Percentiles rank a stretch among this genome's conserved stretches.
Conservation (phyloP, 306 rosid species). For the Boehmeria nivea region DNA sequence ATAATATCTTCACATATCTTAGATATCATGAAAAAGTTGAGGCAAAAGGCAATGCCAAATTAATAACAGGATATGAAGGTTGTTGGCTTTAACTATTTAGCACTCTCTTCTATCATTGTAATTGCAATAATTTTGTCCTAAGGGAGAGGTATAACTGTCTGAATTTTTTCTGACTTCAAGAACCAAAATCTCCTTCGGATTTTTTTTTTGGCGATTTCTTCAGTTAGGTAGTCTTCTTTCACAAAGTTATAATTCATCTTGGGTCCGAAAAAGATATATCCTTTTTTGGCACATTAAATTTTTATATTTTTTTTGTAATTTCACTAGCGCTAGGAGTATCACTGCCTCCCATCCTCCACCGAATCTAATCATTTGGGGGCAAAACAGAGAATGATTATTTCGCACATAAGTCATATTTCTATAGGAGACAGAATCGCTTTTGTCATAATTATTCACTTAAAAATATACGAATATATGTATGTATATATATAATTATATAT, state of each 20-base stretch:
- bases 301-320: too few species aligned
- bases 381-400: not conserved
- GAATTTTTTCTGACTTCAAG: slow-evolving; percentile 10
- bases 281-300: not conserved
- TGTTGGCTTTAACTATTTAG: not conserved
- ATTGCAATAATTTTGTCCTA: slow-evolving; percentile 10
- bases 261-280: slow-evolving; percentile 2
- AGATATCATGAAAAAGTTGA: not conserved
- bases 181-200: too few species aligned
- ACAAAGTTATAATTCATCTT: not conserved
- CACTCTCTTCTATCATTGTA: slow-evolving; percentile 14
- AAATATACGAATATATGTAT: not conserved
- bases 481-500: not conserved
- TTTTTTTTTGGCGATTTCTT: too few species aligned
- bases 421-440: slow-evolving; percentile 26
- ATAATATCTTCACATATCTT: too few species aligned
- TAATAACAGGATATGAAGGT: slow-evolving; percentile 1
- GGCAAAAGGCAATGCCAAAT: not conserved
- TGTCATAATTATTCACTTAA: not conserved
- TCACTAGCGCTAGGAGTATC: not conserved
- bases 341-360: slow-evolving; percentile 5
- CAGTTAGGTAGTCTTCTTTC: slow-evolving; percentile 12
- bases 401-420: slow-evolving; percentile 18
- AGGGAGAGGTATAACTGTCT: not conserved
- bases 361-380: slow-evolving; percentile 15